A percentile compares a stretch with the other conserved stretches of the same genome.
Conservation (phyloP, 169 alveolate species). For the Theileria parva region DNA sequence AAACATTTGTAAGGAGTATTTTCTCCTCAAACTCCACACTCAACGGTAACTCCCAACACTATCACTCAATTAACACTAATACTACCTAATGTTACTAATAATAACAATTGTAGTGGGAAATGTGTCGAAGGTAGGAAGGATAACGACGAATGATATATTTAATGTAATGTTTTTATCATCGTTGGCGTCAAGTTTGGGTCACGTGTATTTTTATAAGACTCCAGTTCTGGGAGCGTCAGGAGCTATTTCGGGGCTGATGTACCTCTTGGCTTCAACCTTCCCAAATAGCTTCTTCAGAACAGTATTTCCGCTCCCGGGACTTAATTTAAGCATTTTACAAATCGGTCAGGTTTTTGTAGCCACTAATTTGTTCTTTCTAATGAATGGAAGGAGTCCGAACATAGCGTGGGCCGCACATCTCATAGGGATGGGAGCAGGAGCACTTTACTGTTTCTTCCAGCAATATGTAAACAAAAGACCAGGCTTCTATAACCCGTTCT, state of each 20-base stretch:
- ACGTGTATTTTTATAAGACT: slow-evolving; percentile 46
- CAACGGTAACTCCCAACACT: slow-evolving; percentile 7
- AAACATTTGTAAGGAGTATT: slow-evolving; percentile 2
- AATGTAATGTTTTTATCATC: slow-evolving; percentile 51
- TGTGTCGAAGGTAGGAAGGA: slow-evolving; percentile 1
- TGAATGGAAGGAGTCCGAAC: slow-evolving; percentile 53
- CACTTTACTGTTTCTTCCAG: slow-evolving; percentile 69
- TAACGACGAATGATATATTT: slow-evolving; percentile 42
- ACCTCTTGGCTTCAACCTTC: slow-evolving; percentile 69
- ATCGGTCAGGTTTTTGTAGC: slow-evolving; percentile 71
- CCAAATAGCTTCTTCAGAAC: slow-evolving; percentile 74
- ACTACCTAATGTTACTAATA: too few species aligned
- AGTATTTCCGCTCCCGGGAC: slow-evolving; percentile 74
- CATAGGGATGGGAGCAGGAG: slow-evolving; percentile 74
- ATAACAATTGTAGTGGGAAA: too few species aligned
- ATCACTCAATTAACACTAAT: too few species aligned
- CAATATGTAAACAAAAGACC: slow-evolving; percentile 52
- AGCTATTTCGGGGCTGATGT: slow-evolving; percentile 75
- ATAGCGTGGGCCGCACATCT: slow-evolving; percentile 82
- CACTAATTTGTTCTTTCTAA: slow-evolving; percentile 69
- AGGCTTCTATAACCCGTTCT: slow-evolving; percentile 51
- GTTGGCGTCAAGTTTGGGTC: slow-evolving; percentile 53
- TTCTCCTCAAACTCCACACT: neutral
- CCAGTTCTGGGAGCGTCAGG: slow-evolving; percentile 80
- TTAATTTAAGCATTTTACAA: slow-evolving; percentile 71